Percentiles rank a stretch among this genome's conserved stretches.
Conservation (phyloP, 1,284 basidiomycete species). For the Xerocomus minutiporus region DNA sequence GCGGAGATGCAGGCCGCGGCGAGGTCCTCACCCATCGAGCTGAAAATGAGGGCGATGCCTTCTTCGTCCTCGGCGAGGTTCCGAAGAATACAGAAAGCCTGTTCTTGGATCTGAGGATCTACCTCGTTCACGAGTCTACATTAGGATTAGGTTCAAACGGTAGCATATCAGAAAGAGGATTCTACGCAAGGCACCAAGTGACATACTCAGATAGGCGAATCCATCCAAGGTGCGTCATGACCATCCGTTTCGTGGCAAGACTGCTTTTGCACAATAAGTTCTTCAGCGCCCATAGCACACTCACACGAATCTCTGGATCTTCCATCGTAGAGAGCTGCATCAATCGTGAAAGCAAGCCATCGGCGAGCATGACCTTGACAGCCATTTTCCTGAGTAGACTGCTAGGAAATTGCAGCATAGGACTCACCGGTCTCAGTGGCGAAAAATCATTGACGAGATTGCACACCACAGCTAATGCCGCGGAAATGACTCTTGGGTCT, state of each 20-base stretch:
- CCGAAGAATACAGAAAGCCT: slow-evolving; percentile 57
- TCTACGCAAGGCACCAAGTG: not conserved
- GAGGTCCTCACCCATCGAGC: slow-evolving; percentile 43
- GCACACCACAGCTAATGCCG: slow-evolving; percentile 73
- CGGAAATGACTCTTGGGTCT: slow-evolving; percentile 67
- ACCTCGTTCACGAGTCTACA: slow-evolving; percentile 47
- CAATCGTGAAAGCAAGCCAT: slow-evolving; percentile 62
- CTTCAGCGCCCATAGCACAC: slow-evolving; percentile 78
- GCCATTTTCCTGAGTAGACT: not conserved
- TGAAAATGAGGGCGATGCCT: slow-evolving; percentile 57
- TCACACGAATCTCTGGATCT: slow-evolving; percentile 58
- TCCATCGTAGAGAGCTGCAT: slow-evolving; percentile 50
- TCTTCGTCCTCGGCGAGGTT: slow-evolving; percentile 61
- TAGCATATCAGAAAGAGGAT: not conserved
- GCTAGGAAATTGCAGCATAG: not conserved
- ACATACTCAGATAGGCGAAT: slow-evolving; percentile 47
- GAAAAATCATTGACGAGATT: slow-evolving; percentile 87
- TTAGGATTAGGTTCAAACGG: not conserved
- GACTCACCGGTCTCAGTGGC: slow-evolving; percentile 64
- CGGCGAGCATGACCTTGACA: slow-evolving; percentile 43
- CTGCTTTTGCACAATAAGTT: slow-evolving; percentile 67
- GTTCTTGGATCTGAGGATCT: slow-evolving; percentile 57
- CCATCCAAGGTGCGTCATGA: slow-evolving; percentile 69
- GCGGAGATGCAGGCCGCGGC: slow-evolving; percentile 43
- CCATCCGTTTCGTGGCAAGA: slow-evolving; percentile 52